Evolutionary conservation across 208 protist species (phyloP), one percentile per base, ranked within the genome.

Genomic region (Leishmania arabica): DNA sequence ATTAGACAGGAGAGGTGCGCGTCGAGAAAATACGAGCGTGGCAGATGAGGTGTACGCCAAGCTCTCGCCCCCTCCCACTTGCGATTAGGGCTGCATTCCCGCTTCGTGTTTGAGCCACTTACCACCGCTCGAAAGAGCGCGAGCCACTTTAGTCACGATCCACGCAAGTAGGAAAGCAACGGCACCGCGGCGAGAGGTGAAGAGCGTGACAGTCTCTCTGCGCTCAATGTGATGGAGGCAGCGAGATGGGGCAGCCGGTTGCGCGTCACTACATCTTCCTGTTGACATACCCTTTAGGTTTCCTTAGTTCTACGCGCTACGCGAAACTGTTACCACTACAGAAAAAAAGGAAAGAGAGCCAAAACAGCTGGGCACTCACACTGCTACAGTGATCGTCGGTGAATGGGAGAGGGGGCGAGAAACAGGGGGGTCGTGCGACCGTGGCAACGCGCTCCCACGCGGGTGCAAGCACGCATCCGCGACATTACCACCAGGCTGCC

Each of bases 401-500:
- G 53, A 66, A 54, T 13, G 45, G 47, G 47, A 42, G 2, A 27
- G 13, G 68, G 27, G 21, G 51, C 45, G 34, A 45, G 49, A 56
- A 42, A 40, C 40, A 56, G 60, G 56, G 21, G 51, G 45, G 45
- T 37, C 45, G 51, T 51, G 47, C 51, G 34, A 17, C 47, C 15
- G 51, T 62, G 34, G 45, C 31, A 58, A 40, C 72, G 42, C 47
- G n/a, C 53, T 45, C 73, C 54, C 15, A 77, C 53, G 31, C 45
- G 31, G 9, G 73, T 65, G 73, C 73, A 77, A 19, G 21, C 31
- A 27, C 31, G 5, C 53, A 19, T 49, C 56, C 4, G n/a, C 15
- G 6, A 73, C 58, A 17, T 92, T 95, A 98, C 95, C 95, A 98
- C 95, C 95, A 98, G 3, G 95, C 95, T 19, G 92, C 89, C 78